Evolutionary conservation across 768 basidiomycete genomes (phyloP).

Genomic region (Podaxis carcinomalis): DNA sequence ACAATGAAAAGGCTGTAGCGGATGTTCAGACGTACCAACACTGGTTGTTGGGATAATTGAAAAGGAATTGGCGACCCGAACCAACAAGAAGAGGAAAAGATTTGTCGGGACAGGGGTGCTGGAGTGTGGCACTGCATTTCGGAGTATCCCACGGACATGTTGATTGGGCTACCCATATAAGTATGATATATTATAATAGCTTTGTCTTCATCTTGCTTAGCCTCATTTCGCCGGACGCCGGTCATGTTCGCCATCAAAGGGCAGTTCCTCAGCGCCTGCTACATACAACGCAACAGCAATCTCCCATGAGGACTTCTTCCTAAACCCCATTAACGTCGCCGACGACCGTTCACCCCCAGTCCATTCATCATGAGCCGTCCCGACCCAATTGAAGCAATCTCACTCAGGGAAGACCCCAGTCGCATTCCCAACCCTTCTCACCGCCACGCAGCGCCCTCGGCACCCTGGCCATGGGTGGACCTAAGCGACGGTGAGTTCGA

Average conservation of each 20-base stretch:
- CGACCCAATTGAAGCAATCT: neutral
- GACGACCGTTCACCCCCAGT: neutral
- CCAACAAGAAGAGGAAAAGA: neutral
- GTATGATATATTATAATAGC: neutral
- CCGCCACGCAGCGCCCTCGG: slow-evolving; percentile 43
- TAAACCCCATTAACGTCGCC: neutral
- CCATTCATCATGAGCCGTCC: neutral
- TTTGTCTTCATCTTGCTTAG: neutral
- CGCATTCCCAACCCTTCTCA: slow-evolving; percentile 33
- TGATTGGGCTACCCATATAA: too few species aligned
- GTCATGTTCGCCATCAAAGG: neutral
- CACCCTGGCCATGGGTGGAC: slow-evolving; percentile 34
- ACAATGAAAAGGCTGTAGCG: neutral
- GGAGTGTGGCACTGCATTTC: neutral
- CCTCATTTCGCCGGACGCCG: neutral
- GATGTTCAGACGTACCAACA: neutral
- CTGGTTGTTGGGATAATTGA: neutral
- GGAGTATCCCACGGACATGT: neutral
- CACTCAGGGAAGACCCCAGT: slow-evolving; percentile 7
- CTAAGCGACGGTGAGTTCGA: slow-evolving; percentile 4
- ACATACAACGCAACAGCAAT: neutral
- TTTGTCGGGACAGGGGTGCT: neutral
- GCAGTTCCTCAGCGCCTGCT: neutral
- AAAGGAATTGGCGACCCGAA: neutral
- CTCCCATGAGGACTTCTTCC: neutral